Base-by-base conservation (phyloP, 2,329 filamentous ascomycete species). In the Fusarium praegraminearum region DNA sequence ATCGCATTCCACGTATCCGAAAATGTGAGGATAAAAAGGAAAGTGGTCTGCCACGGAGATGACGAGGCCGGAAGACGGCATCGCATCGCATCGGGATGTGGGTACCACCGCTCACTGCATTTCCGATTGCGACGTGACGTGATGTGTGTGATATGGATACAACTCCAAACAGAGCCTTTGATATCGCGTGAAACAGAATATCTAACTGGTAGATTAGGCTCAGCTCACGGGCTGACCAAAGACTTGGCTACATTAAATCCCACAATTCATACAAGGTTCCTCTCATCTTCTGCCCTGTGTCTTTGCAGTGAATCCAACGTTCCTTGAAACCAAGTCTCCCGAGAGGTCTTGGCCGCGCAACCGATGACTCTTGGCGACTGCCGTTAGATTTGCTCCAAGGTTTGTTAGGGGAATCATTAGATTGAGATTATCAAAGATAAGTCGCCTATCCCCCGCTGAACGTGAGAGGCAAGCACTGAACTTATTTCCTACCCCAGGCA, bases 41-140 rank as follows among this genome's bases (percentile, higher is more conserved):
- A 52, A 54, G 44, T 52, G 59, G 62, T 52, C 47, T 54, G 41
- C 33, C 36, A 52, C 36, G 12, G 20, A 30, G 61, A 43, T 69
- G 66, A 69, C 66, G 66, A 69, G 35, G 35, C 50, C 67, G 67
- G 67, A 57, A 67, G 45, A 70, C 67, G 67, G 67, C 67, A 70
- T 54, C 66, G 67, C 41, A 70, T 62, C 62, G 67, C 67, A 70
- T 54, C 66, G 67, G 62, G 67, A 70, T 70, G 67, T 70, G 67
- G 67, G 67, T 57, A 64, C 36, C 55, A 43, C 38, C 13, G 32
- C 26, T 28, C 13, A 41, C 35, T 36, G 32, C 65, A 50, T 49
- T 30, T 7, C 43, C 18, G 57, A 30, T 59, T 43, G 53, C 32
- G 51, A n/a, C 49, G 50, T 63, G 38, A 43, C 28, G 54, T 59